Evolutionary conservation across 1,284 basidiomycete genomes (phyloP).

Genomic region (Golubevia pallescens): DNA sequence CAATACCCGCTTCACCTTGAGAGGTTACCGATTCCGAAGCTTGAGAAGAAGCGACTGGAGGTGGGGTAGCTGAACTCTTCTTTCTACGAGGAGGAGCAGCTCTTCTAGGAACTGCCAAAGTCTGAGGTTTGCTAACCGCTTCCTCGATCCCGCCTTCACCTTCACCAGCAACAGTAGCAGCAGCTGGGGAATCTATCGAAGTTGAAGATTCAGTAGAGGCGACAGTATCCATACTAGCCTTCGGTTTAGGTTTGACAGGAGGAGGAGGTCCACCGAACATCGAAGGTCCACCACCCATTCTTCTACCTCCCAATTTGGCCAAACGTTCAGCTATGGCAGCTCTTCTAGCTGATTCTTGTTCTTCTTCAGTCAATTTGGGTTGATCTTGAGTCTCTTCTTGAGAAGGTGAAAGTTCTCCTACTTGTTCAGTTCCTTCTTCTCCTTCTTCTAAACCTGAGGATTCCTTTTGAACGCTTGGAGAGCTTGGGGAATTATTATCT

Average conservation of each 20-base stretch:
- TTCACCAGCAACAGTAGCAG: background rate
- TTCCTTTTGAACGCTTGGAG: background rate
- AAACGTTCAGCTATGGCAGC: background rate
- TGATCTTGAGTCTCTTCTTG: background rate
- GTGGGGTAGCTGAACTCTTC: conserved; percentile 11
- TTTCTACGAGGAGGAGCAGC: conserved; percentile 43
- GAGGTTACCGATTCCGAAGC: background rate
- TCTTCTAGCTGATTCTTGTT: background rate
- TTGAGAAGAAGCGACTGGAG: background rate
- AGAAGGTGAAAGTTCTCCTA: background rate
- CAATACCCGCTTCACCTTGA: background rate
- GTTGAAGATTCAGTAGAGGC: background rate
- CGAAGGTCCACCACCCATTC: background rate
- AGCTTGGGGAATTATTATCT: background rate
- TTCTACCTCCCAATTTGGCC: background rate
- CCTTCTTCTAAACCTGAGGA: background rate
- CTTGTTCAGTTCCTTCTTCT: background rate
- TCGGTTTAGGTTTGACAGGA: background rate
- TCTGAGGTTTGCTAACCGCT: conserved; percentile 18
- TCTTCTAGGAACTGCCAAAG: conserved; percentile 39
- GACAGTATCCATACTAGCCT: background rate
- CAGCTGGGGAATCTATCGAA: background rate
- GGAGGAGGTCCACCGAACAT: background rate
- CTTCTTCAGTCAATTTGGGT: background rate
- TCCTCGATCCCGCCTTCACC: background rate